Conservation (phyloP, 805 yeast genomes). For the Sugiyamaella boreocaroliniensis region DNA sequence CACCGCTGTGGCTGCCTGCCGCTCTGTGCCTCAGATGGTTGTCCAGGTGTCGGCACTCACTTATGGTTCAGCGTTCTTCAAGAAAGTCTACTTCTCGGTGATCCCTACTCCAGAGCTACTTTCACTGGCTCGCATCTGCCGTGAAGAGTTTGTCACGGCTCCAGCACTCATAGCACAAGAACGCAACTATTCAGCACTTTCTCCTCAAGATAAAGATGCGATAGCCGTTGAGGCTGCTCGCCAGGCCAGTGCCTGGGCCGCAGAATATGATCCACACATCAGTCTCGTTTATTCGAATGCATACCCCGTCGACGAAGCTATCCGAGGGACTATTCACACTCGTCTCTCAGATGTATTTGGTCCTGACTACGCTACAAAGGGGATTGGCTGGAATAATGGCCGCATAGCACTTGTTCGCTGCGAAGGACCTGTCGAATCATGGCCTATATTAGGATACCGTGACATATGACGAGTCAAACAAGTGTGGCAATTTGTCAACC, state of each 20-base stretch:
- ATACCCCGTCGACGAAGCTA: conserved; percentile 61
- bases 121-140: conserved; percentile 41
- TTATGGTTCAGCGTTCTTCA: conserved; percentile 45
- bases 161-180: conserved; percentile 20
- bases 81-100: conserved; percentile 48
- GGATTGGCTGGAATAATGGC: conserved; percentile 61
- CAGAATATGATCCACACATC: conserved; percentile 64
- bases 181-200: conserved; percentile 24
- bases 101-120: conserved; percentile 41
- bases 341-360: conserved; percentile 62
- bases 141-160: conserved; percentile 30
- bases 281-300: conserved; percentile 61
- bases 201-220: conserved; percentile 21
- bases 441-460: conserved; percentile 54
- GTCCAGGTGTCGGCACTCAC: conserved; percentile 39
- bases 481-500: too few relatives aligned
- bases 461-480: conserved; percentile 18
- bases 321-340: conserved; percentile 54
- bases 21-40: conserved; percentile 35
- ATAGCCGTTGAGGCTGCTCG: conserved; percentile 32
- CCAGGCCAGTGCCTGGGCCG: conserved; percentile 53
- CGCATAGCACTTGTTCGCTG: conserved; percentile 61
- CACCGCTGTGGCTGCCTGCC: conserved; percentile 52
- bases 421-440: conserved; percentile 63
- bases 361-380: conserved; percentile 33